A percentile compares a stretch with the other conserved stretches of the same genome.
phyloP scores from a whole-genome alignment of 2,329 filamentous ascomycete genomes.

The Arthrobotrys entomopaga region DNA sequence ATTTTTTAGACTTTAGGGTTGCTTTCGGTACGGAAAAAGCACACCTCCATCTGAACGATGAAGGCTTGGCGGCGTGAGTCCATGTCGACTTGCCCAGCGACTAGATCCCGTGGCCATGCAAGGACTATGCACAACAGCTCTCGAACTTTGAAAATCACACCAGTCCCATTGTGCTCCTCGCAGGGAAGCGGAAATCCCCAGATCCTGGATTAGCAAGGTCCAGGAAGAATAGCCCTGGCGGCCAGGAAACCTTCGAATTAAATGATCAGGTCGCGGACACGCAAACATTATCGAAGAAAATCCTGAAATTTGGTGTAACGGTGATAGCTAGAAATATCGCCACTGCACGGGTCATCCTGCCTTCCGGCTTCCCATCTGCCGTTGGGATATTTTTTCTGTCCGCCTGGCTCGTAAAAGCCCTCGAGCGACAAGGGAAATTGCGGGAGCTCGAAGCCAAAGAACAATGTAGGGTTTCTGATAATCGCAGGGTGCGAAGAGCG shows the following conservation, averaged over 20 bases:
- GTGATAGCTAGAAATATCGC: neutral
- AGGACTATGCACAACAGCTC: constrained; percentile 47
- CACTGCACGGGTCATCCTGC: neutral
- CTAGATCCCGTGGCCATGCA: constrained; percentile 53
- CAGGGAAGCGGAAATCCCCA: constrained; percentile 38
- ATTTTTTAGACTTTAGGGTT: constrained; percentile 49
- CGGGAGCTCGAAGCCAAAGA: constrained; percentile 11
- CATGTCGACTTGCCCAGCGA: constrained; percentile 40
- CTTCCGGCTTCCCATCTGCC: too few species aligned
- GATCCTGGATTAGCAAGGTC: constrained; percentile 52
- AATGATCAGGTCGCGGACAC: constrained; percentile 10
- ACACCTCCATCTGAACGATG: constrained; percentile 23
- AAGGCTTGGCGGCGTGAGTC: constrained; percentile 33
- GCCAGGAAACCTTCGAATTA: constrained; percentile 24
- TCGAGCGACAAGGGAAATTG: constrained; percentile 2
- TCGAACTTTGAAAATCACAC: constrained; percentile 48
- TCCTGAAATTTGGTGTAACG: constrained; percentile 20
- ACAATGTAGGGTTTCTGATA: constrained; percentile 4
- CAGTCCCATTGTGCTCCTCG: constrained; percentile 27
- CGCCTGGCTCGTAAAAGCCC: neutral
- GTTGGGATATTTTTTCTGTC: constrained; percentile 8
- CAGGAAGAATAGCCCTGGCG: constrained; percentile 41
- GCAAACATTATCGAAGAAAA: constrained; percentile 16
- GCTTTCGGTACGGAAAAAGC: constrained; percentile 40
- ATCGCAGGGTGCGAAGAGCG: constrained; percentile 4